Percentiles rank a stretch among this genome's conserved stretches.
Conservation (phyloP, 495 filamentous ascomycete genomes). For the Penicillium dipodomyicola region DNA sequence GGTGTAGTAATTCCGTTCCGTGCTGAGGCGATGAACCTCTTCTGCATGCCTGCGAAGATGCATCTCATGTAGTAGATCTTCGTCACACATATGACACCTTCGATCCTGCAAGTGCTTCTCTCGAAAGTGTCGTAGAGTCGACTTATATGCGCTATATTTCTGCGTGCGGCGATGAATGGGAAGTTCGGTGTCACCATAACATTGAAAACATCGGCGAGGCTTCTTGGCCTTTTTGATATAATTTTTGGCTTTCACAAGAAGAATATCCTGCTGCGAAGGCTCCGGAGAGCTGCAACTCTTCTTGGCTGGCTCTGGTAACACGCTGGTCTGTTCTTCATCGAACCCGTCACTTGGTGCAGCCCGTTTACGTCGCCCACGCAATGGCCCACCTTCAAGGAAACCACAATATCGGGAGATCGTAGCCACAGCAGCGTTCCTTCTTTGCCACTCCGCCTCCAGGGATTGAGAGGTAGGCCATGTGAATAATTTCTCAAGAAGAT, state of each 20-base stretch:
- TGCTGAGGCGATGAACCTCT: slow-evolving; percentile 20
- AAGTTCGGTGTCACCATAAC: slow-evolving; percentile 19
- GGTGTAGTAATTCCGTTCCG: slow-evolving; percentile 17
- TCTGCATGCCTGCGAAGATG: slow-evolving; percentile 28
- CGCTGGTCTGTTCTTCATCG: slow-evolving; percentile 13
- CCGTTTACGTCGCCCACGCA: slow-evolving; percentile 24
- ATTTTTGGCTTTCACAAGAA: slow-evolving; percentile 16
- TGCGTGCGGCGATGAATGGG: slow-evolving; percentile 23
- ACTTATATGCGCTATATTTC: slow-evolving; percentile 24
- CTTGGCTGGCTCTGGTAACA: slow-evolving; percentile 16
- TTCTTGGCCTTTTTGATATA: slow-evolving; percentile 21
- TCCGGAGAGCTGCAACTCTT: slow-evolving; percentile 13
- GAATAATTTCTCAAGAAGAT: slow-evolving; percentile 28
- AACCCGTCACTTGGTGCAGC: slow-evolving; percentile 10
- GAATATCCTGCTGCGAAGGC: slow-evolving; percentile 12
- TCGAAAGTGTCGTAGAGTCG: slow-evolving; percentile 26
- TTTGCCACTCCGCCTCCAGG: slow-evolving; percentile 30
- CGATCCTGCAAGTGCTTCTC: slow-evolving; percentile 26
- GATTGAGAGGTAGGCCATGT: slow-evolving; percentile 29
- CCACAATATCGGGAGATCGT: slow-evolving; percentile 22
- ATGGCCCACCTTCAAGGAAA: slow-evolving; percentile 22
- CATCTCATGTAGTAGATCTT: slow-evolving; percentile 28
- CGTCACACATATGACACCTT: slow-evolving; percentile 23
- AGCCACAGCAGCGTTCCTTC: slow-evolving; percentile 22
- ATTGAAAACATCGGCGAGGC: slow-evolving; percentile 26